Evolutionary conservation across 805 yeast species (phyloP).

Genomic region (Ogataea nakhonphanomensis): DNA sequence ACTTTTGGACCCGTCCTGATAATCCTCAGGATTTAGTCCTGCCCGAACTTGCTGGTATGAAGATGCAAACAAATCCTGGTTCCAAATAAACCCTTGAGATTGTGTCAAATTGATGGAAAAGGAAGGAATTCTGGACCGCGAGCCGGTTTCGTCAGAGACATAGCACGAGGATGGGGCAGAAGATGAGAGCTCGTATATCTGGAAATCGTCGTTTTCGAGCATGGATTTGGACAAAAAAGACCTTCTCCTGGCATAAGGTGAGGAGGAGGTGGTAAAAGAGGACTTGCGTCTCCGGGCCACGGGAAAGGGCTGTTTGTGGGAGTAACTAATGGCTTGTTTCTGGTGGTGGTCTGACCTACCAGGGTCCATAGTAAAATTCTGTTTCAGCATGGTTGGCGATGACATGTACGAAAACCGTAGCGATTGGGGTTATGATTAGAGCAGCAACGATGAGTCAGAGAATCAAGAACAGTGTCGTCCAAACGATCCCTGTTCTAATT

Average conservation of each 20-base stretch:
- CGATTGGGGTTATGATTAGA: too few species aligned
- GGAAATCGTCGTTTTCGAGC: slow-evolving; percentile 53
- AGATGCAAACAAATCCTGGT: slow-evolving; percentile 72
- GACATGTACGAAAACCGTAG: slow-evolving; percentile 8
- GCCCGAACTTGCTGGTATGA: slow-evolving; percentile 59
- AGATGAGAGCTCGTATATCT: slow-evolving; percentile 45
- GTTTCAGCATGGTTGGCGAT: slow-evolving; percentile 15
- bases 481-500: too few species aligned
- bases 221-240: slow-evolving; percentile 56
- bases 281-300: slow-evolving; percentile 25
- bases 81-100: slow-evolving; percentile 73
- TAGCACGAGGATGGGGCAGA: slow-evolving; percentile 22
- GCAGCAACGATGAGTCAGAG: too few species aligned
- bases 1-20: slow-evolving; percentile 17
- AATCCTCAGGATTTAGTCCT: slow-evolving; percentile 26
- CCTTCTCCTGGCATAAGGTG: slow-evolving; percentile 54
- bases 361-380: slow-evolving; percentile 8
- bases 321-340: background rate
- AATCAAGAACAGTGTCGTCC: too few species aligned
- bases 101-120: slow-evolving; percentile 50
- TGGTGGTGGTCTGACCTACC: background rate
- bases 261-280: slow-evolving; percentile 37
- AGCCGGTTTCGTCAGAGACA: slow-evolving; percentile 7
- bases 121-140: slow-evolving; percentile 28
- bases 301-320: slow-evolving; percentile 6